Percentiles rank a stretch among this genome's conserved stretches.
These are phyloP conservation scores for Kwoniella sp. DNA, from an alignment of 768 basidiomycete species.

Conservation along the genomic window DNA sequence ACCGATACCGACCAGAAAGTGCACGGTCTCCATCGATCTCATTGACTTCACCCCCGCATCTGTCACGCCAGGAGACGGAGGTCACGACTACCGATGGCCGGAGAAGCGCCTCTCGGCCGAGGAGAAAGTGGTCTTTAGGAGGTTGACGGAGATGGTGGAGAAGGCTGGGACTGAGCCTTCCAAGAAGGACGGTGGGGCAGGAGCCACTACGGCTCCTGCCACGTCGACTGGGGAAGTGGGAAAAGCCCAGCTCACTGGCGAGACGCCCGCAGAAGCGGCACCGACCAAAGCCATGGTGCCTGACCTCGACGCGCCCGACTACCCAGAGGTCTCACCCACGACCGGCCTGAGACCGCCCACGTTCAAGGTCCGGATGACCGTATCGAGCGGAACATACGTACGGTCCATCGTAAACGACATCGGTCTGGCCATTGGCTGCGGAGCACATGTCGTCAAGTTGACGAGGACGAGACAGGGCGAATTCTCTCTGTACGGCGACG, in stretches of 20 bases:
- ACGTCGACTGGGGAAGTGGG: slow-evolving; percentile 2
- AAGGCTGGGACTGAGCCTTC: slow-evolving; percentile 18
- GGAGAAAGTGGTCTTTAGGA: slow-evolving; percentile 66
- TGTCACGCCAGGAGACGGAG: slow-evolving; percentile 49
- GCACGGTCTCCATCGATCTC: slow-evolving; percentile 75
- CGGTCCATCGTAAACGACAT: slow-evolving; percentile 93
- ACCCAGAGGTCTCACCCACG: slow-evolving; percentile 25
- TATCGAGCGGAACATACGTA: slow-evolving; percentile 95
- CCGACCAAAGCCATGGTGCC: slow-evolving; percentile 16
- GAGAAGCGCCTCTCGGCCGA: slow-evolving; percentile 63
- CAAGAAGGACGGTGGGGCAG: neutral
- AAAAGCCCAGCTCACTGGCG: neutral
- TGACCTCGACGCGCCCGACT: slow-evolving; percentile 24
- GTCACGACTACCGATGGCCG: slow-evolving; percentile 77
- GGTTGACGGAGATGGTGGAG: slow-evolving; percentile 55
- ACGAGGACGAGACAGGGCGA: slow-evolving; percentile 83
- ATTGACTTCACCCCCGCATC: slow-evolving; percentile 65
- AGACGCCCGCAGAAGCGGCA: neutral
- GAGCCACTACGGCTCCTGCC: neutral
- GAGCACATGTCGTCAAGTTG: slow-evolving; percentile 88
- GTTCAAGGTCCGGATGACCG: slow-evolving; percentile 85
- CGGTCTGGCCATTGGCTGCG: slow-evolving; percentile 73
- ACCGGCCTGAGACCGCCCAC: slow-evolving; percentile 58
- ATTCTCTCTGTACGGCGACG: slow-evolving; percentile 53
- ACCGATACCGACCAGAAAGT: slow-evolving; percentile 81